These are phyloP conservation scores for Cercospora sesami DNA, from an alignment of 2,329 filamentous ascomycete species.

Conservation along the genomic window DNA sequence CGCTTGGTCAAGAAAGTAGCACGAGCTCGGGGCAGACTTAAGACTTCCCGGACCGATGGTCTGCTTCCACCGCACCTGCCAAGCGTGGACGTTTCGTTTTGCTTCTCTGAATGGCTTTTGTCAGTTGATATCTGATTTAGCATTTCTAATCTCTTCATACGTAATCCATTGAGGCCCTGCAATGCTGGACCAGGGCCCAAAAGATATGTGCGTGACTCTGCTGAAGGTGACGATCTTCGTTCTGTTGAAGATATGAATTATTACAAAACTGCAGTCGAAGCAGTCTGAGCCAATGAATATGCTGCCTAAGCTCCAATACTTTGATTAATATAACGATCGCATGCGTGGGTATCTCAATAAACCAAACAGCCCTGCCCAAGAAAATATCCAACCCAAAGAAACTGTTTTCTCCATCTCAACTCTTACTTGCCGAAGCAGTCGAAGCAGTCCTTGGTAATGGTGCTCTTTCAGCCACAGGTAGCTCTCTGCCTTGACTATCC, in stretches of 20 bases:
- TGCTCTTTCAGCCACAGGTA: constrained; percentile 49
- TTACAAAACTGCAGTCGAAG: background rate
- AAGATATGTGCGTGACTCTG: too few species aligned
- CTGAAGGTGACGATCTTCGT: too few species aligned
- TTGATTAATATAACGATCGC: background rate
- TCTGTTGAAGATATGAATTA: background rate
- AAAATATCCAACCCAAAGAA: background rate
- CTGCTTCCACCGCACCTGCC: background rate
- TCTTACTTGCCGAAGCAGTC: background rate
- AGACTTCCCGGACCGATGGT: too few species aligned
- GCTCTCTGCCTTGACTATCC: constrained; percentile 45
- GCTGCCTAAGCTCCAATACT: background rate
- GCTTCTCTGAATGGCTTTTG: too few species aligned
- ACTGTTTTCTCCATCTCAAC: background rate
- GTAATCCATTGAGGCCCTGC: too few species aligned
- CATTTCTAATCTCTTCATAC: too few species aligned
- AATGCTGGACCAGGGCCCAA: too few species aligned
- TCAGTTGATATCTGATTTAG: too few species aligned
- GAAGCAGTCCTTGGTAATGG: constrained; percentile 40
- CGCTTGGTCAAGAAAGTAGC: background rate
- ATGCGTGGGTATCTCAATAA: constrained; percentile 13
- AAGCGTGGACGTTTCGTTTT: background rate
- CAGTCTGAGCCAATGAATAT: background rate
- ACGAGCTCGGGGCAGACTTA: background rate
- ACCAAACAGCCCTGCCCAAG: background rate